These are phyloP conservation scores for Colletotrichum echinochloae DNA, from an alignment of 2,329 filamentous ascomycete species.

Conservation along the genomic window DNA sequence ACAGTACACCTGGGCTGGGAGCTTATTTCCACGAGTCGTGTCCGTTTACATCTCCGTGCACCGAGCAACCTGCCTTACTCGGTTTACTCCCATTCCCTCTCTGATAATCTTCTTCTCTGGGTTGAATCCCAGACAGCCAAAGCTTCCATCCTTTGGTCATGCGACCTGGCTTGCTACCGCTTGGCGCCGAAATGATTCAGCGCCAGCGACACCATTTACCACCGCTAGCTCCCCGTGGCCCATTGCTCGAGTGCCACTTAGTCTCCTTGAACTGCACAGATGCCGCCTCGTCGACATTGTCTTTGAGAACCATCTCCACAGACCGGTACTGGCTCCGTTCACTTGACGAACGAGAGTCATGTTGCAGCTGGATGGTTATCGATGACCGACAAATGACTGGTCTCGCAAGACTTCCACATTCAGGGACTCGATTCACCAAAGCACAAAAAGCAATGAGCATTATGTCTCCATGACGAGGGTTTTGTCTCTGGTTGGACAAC, in stretches of 20 bases:
- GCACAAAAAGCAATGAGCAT: not conserved
- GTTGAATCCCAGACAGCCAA: too few relatives aligned
- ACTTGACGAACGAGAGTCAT: conserved; percentile 22
- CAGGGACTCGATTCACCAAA: not conserved
- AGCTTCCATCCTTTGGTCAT: not conserved
- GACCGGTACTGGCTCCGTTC: conserved; percentile 22
- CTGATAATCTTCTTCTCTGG: not conserved
- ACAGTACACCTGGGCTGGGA: too few relatives aligned
- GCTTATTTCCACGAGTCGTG: not conserved
- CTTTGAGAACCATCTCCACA: conserved; percentile 30
- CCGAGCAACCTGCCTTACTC: not conserved
- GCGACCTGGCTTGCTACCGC: not conserved
- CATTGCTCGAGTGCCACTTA: conserved; percentile 10
- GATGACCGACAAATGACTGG: not conserved
- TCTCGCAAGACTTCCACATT: not conserved
- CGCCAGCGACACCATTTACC: not conserved
- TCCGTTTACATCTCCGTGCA: not conserved
- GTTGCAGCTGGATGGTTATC: conserved; percentile 11
- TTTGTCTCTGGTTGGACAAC: not conserved
- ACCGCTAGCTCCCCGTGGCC: not conserved
- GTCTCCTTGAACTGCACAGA: conserved; percentile 4
- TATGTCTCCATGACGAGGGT: too few relatives aligned
- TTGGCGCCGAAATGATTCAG: not conserved
- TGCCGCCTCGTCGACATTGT: not conserved
- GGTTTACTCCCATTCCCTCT: not conserved